Conservation (phyloP, 1,139 yeast species). For the Yamadazyma mexicana region DNA sequence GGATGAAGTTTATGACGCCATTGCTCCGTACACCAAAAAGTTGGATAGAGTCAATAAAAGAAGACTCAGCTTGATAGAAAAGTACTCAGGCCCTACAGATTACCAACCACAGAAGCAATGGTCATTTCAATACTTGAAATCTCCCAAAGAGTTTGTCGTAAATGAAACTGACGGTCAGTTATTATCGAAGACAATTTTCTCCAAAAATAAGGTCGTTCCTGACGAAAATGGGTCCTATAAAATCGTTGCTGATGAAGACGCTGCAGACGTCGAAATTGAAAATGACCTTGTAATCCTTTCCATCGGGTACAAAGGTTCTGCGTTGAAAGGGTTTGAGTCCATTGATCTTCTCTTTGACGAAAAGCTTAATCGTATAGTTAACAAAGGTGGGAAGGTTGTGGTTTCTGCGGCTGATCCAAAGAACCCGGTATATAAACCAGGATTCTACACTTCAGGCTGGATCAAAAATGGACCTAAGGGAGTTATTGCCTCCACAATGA, state of each 20-base stretch:
- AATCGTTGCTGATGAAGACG: conserved; percentile 43
- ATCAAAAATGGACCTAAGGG: conserved; percentile 86
- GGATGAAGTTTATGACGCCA: conserved; percentile 38
- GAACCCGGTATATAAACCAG: conserved; percentile 30
- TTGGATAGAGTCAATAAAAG: conserved; percentile 71
- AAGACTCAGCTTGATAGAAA: conserved; percentile 61
- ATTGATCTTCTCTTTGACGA: conserved; percentile 55
- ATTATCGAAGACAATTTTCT: conserved; percentile 51
- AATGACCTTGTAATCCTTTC: conserved; percentile 78
- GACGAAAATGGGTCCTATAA: conserved; percentile 31
- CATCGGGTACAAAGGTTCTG: conserved; percentile 77
- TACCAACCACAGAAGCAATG: conserved; percentile 45
- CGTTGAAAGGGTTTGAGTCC: conserved; percentile 58
- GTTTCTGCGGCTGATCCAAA: conserved; percentile 23
- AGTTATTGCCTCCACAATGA: conserved; percentile 88
- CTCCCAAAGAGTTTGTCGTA: conserved; percentile 59
- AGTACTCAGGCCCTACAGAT: conserved; percentile 35
- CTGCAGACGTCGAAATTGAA: conserved; percentile 27
- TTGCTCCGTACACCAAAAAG: conserved; percentile 34
- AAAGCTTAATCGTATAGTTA: conserved; percentile 53
- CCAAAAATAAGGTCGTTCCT: conserved; percentile 42
- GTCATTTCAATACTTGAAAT: conserved; percentile 67
- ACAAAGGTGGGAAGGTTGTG: conserved; percentile 59
- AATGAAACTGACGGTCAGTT: conserved; percentile 27
- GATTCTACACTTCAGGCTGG: conserved; percentile 91